phyloP scores from a whole-genome alignment of 495 filamentous ascomycete species.

The Penicilliopsis zonata region DNA sequence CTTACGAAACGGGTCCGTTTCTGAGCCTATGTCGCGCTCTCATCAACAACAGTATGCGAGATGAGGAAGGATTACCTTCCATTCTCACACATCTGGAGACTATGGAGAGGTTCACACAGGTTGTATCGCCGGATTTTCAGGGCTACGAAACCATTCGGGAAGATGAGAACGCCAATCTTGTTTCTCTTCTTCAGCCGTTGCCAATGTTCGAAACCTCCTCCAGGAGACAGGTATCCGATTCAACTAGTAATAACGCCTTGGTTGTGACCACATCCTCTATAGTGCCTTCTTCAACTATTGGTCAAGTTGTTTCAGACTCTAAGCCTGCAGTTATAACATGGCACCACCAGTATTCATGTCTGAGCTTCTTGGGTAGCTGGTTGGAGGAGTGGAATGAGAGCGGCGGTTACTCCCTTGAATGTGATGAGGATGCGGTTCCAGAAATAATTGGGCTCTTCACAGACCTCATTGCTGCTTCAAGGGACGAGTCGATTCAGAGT shows the following conservation, averaged over 20 bases:
- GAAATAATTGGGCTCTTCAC: conserved; percentile 55
- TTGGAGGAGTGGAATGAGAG: conserved; percentile 44
- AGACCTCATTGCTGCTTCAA: conserved; percentile 35
- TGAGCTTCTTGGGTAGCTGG: conserved; percentile 66
- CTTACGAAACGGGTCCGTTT: conserved; percentile 78
- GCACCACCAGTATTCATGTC: conserved; percentile 61
- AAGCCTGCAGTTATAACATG: conserved; percentile 54
- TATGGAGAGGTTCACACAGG: conserved; percentile 61
- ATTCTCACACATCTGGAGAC: conserved; percentile 45
- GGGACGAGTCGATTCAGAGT: conserved; percentile 13
- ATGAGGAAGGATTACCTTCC: conserved; percentile 36
- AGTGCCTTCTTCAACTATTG: conserved; percentile 49
- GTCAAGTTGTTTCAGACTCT: conserved; percentile 57
- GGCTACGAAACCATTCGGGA: conserved; percentile 67
- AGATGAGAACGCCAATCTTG: conserved; percentile 67
- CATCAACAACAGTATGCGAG: conserved; percentile 21
- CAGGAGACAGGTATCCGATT: conserved; percentile 9
- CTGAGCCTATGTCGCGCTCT: conserved; percentile 51
- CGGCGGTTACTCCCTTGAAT: conserved; percentile 22
- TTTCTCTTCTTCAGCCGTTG: conserved; percentile 26
- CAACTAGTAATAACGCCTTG: conserved; percentile 17
- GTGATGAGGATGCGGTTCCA: conserved; percentile 35
- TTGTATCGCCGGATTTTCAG: conserved; percentile 48
- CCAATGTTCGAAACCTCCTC: conserved; percentile 23
- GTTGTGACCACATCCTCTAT: conserved; percentile 29